Conservation (phyloP, 2,329 filamentous ascomycete species). For the Scedosporium aurantiacum region DNA sequence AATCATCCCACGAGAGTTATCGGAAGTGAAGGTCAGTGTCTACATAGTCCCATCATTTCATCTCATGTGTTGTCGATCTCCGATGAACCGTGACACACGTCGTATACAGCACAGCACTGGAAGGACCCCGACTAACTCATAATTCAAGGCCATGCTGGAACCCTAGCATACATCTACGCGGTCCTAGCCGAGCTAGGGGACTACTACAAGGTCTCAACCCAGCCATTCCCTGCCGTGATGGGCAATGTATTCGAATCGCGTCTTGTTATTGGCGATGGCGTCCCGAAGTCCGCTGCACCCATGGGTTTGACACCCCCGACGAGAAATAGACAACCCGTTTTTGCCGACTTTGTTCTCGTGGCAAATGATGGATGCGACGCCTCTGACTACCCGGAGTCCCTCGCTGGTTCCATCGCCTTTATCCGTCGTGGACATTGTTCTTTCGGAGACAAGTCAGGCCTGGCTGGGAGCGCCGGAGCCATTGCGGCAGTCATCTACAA, state of each 20-base stretch:
- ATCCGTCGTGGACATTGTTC: constrained; percentile 59
- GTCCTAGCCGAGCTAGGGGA: constrained; percentile 41
- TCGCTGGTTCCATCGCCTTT: constrained; percentile 56
- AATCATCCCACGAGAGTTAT: constrained; percentile 62
- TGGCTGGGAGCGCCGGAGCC: constrained; percentile 59
- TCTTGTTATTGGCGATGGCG: constrained; percentile 43
- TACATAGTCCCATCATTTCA: constrained; percentile 5
- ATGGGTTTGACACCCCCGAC: constrained; percentile 61
- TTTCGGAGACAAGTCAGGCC: constrained; percentile 60
- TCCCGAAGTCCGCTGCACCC: constrained; percentile 37
- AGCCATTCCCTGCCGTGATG: constrained; percentile 51
- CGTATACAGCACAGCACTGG: background rate
- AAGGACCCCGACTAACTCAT: background rate
- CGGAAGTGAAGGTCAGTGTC: constrained; percentile 45
- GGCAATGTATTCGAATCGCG: constrained; percentile 49
- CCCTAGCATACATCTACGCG: constrained; percentile 50
- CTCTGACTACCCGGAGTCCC: constrained; percentile 49
- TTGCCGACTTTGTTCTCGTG: constrained; percentile 49
- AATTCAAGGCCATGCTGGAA: constrained; percentile 46
- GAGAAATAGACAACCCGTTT: constrained; percentile 44
- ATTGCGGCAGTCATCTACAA: constrained; percentile 66
- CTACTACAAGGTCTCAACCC: constrained; percentile 53
- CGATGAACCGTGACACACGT: background rate
- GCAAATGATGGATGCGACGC: constrained; percentile 51
- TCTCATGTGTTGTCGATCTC: constrained; percentile 2